Base-by-base conservation (phyloP, 2,329 filamentous ascomycete species). In the Aspergillus phoenicis region DNA sequence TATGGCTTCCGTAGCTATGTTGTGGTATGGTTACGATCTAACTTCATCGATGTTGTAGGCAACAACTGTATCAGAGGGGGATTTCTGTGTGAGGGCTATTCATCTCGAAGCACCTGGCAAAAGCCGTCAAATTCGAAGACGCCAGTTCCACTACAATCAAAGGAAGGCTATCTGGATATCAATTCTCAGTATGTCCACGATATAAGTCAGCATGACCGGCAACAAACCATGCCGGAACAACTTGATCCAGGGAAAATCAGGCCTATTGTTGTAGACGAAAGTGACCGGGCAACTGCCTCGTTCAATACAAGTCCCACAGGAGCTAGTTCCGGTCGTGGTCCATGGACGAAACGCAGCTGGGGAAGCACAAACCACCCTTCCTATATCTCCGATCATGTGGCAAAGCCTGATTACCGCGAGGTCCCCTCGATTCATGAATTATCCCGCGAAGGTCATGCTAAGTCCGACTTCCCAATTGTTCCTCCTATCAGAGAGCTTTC, bases 41-140 rank as follows among this genome's bases (percentile, higher is more conserved):
- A 45, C 20, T 4, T 33, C 17, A 17, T 17, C 22, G 58, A 51
- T 28, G 53, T 62, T 59, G 54, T 64, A 94, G 91, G 90, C 79
- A 90, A 89, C 73, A 98, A 99, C 72, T 99, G 95, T 78, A 84
- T 90, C 59, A 90, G 92, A 63, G 94, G 95, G 48, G 91, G 91
- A 15, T 98, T 98, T 75, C 82, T 91, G 36, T 99, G 95, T 75
- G 90, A 91, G 68, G 95, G 95, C 55, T 99, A 99, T 77, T 90
- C 90, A 58, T 88, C 90, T 68, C 86, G 91, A 69, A 87, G 88
- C 45, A 83, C 86, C 55, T 95, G 91, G 88, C 87, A 89, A 65
- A 96, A 94, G 77, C 87, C 89, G 33, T 88, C 90, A 62, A 87
- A 80, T 71, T 87, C 90, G 67, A 85, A 88, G 68, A 79, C 83